Percentiles rank a stretch among this genome's conserved stretches.
Conservation (phyloP, 257 asterid genomes). For the Echium plantagineum region DNA sequence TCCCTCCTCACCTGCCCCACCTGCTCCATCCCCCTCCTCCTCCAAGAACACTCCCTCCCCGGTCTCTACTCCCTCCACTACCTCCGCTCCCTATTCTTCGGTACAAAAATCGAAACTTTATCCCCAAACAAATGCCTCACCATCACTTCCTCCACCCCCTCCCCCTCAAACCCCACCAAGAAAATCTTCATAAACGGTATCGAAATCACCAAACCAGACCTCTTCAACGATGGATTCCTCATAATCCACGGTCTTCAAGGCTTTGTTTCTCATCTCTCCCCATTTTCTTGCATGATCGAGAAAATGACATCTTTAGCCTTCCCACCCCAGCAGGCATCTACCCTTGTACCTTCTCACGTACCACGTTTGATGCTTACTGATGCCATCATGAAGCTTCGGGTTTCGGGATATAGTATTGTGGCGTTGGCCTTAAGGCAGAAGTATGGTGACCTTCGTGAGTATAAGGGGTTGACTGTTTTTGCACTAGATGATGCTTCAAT, state of each 20-base stretch:
- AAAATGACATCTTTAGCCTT: conserved; percentile 39
- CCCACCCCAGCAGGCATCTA: conserved; percentile 16
- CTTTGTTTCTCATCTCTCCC: conserved; percentile 52
- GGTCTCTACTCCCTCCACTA: conserved; percentile 58
- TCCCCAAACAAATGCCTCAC: conserved; percentile 62
- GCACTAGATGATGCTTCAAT: conserved; percentile 56
- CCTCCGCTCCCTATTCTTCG: conserved; percentile 51
- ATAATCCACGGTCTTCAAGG: conserved; percentile 59
- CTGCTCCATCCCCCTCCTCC: conserved; percentile 55
- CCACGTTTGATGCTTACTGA: conserved; percentile 31
- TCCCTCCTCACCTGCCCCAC: conserved; percentile 65
- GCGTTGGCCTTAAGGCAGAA: conserved; percentile 53
- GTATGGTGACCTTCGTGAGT: conserved; percentile 36
- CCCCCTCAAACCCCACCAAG: conserved; percentile 10
- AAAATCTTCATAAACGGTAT: conserved; percentile 59
- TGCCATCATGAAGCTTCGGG: conserved; percentile 48
- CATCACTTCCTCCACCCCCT: conserved; percentile 34
- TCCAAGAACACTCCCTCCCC: conserved; percentile 53
- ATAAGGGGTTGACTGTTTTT: conserved; percentile 51
- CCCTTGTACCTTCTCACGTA: too few relatives aligned
- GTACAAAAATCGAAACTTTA: conserved; percentile 48
- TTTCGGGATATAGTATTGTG: conserved; percentile 41
- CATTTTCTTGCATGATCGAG: conserved; percentile 54
- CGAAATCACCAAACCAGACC: conserved; percentile 44
- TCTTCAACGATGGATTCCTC: conserved; percentile 54